Evolutionary conservation across 148 eudicot species (phyloP).

Genomic region (Spergularia bocconei): DNA sequence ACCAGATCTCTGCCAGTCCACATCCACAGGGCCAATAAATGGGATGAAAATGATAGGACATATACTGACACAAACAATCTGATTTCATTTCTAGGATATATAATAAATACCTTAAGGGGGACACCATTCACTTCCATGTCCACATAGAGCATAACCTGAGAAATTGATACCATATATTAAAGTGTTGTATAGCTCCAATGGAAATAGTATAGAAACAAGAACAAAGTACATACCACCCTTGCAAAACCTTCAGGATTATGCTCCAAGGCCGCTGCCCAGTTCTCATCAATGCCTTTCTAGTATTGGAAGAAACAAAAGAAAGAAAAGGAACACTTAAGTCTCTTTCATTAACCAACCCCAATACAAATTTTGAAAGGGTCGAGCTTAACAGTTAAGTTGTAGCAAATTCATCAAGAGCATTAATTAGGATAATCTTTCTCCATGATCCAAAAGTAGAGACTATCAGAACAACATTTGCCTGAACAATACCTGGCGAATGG

Average conservation of each 20-base stretch:
- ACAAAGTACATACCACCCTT: conserved; percentile 67
- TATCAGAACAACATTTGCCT: no score
- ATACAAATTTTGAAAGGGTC: neutral
- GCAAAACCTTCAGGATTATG: conserved; percentile 97
- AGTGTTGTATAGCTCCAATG: neutral
- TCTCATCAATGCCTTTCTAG: conserved; percentile 97
- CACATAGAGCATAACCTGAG: conserved; percentile 96
- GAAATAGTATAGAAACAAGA: neutral
- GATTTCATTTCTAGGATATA: neutral
- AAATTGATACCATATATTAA: conserved; percentile 5
- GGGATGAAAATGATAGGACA: neutral
- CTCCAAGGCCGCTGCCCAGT: conserved; percentile 96
- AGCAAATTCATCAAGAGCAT: neutral
- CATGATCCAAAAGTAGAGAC: neutral
- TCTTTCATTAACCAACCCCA: conserved; percentile 1
- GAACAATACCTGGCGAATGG: conserved; percentile 78
- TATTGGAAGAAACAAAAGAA: conserved; percentile 26
- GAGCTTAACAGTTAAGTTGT: neutral
- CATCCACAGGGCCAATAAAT: neutral
- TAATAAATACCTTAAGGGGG: conserved; percentile 79
- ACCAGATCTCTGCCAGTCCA: neutral
- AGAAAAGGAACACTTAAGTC: neutral
- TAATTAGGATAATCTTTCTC: neutral
- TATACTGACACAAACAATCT: neutral
- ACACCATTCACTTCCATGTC: conserved; percentile 99